Conservation (phyloP, 345 rosid genomes). For the Eucalyptus guilfoylei region DNA sequence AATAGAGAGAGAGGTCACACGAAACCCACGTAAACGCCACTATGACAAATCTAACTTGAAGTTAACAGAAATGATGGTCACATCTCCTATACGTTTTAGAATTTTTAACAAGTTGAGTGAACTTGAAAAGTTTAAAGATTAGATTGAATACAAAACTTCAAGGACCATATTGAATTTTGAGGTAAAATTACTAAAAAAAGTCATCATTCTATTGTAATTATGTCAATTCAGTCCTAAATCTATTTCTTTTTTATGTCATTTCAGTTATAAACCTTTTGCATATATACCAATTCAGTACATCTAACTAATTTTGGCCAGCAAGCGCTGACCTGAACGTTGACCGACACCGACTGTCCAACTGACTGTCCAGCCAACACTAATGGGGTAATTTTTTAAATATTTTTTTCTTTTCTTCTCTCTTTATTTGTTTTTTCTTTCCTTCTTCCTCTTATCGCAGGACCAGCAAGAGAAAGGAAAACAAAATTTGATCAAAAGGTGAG, state of each 20-base stretch:
- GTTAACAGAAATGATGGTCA: background rate
- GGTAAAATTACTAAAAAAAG: too few relatives aligned
- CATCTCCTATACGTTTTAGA: background rate
- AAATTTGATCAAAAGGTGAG: too few relatives aligned
- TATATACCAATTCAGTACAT: fast-evolving
- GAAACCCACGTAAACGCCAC: background rate
- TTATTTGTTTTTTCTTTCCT: too few relatives aligned
- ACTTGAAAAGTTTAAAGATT: background rate
- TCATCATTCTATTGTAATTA: fast-evolving
- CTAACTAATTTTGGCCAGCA: fast-evolving
- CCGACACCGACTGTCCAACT: too few relatives aligned
- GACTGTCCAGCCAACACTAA: fast-evolving
- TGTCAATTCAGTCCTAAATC: too few relatives aligned
- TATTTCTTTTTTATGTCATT: too few relatives aligned
- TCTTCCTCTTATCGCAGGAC: too few relatives aligned
- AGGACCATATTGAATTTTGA: fast-evolving
- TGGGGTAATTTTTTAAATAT: fast-evolving
- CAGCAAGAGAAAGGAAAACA: fast-evolving
- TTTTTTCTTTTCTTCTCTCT: too few relatives aligned
- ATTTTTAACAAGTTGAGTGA: background rate
- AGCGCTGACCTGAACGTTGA: fast-evolving
- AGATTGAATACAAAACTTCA: background rate
- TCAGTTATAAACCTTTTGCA: fast-evolving
- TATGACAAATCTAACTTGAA: background rate
- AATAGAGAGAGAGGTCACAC: background rate